Evolutionary conservation across 805 yeast species (phyloP).

Genomic region (Hanseniaspora lachancei): DNA sequence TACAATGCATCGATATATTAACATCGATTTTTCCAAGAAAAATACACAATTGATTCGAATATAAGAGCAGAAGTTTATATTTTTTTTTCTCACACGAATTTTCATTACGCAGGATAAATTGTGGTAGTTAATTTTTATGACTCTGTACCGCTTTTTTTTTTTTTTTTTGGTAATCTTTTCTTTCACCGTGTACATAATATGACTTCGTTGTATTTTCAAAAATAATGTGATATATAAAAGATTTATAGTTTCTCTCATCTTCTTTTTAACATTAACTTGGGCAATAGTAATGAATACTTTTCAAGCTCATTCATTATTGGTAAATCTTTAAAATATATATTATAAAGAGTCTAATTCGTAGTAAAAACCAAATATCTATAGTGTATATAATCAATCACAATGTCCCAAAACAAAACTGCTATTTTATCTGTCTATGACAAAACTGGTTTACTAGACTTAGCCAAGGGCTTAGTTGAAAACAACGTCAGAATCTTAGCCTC

Average conservation of each 20-base stretch:
- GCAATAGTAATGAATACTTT: too few relatives aligned
- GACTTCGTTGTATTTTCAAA: too few relatives aligned
- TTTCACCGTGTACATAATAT: too few relatives aligned
- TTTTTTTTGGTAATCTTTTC: too few relatives aligned
- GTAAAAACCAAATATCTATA: not conserved
- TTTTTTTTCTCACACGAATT: not conserved
- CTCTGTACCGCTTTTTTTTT: too few relatives aligned
- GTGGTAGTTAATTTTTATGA: too few relatives aligned
- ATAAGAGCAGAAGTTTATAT: not conserved
- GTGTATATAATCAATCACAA: slow-evolving; percentile 17
- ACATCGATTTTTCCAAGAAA: not conserved
- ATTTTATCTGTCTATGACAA: slow-evolving; percentile 94
- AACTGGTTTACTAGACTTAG: slow-evolving; percentile 89
- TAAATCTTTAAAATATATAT: too few relatives aligned
- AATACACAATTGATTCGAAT: not conserved
- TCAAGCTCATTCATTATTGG: too few relatives aligned
- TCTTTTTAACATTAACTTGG: too few relatives aligned
- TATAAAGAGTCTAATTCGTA: too few relatives aligned
- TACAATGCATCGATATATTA: not conserved
- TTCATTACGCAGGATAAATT: not conserved
- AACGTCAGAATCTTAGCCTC: slow-evolving; percentile 88
- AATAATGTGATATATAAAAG: too few relatives aligned
- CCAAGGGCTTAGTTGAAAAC: slow-evolving; percentile 83
- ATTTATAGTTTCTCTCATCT: too few relatives aligned
- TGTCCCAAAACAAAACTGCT: slow-evolving; percentile 58